These are phyloP conservation scores for Penicillium dipodomyicola DNA, from an alignment of 495 filamentous ascomycete species.

Conservation along the genomic window DNA sequence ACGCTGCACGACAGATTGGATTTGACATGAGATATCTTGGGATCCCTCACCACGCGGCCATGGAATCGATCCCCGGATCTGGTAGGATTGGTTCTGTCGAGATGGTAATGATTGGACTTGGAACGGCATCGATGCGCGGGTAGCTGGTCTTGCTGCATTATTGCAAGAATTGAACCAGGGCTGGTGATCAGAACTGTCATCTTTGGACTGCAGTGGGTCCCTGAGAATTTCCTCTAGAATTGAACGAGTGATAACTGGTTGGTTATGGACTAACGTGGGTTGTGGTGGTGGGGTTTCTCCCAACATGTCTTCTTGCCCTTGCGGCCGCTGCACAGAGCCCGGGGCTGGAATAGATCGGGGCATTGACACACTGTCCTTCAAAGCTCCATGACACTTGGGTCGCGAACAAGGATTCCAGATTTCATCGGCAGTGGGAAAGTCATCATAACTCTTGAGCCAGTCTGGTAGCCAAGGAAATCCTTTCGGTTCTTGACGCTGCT, in stretches of 20 bases:
- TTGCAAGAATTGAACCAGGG: background rate
- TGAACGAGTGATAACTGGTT: conserved; percentile 1
- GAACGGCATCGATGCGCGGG: background rate
- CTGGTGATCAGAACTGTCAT: background rate
- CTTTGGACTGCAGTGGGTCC: background rate
- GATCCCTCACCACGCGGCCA: background rate
- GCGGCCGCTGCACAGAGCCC: background rate
- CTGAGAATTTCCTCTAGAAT: conserved; percentile 5
- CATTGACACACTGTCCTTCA: background rate
- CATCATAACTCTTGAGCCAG: conserved; percentile 32
- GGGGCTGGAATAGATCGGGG: background rate
- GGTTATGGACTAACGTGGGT: background rate
- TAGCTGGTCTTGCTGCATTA: background rate
- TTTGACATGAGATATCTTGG: conserved; percentile 1
- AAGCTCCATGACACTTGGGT: conserved; percentile 18
- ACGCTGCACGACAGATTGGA: conserved; percentile 2
- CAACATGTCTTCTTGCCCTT: background rate
- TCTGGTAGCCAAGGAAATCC: conserved; percentile 25
- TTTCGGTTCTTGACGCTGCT: conserved; percentile 16
- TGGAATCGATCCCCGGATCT: background rate
- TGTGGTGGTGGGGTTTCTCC: background rate
- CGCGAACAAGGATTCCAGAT: conserved; percentile 29
- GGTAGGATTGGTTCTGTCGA: background rate
- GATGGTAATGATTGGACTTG: conserved; percentile 1
- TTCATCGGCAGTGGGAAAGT: conserved; percentile 23